Conservation (phyloP, 2,329 filamentous ascomycete genomes). For the Magnaporthiopsis incrustans region DNA sequence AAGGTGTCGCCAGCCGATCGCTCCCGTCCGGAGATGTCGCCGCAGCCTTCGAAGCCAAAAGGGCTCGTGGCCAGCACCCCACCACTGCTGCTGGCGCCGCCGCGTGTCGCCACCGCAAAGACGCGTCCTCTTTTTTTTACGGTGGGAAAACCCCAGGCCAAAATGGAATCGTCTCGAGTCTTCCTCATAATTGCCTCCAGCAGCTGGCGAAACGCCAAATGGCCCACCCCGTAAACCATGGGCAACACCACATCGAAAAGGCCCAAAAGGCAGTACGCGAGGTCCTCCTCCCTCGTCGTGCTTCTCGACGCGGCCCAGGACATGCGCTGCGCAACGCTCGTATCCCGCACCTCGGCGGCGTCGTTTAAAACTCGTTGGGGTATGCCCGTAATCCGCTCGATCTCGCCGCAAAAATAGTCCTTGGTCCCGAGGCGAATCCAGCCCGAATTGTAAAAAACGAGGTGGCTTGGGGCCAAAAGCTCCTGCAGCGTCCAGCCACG, state of each 20-base stretch:
- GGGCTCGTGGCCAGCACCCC: no score
- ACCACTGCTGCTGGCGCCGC: no score
- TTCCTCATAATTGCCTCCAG: slow-evolving; percentile 9
- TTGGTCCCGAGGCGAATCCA: slow-evolving; percentile 17
- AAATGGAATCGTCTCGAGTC: slow-evolving; percentile 8
- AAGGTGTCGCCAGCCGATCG: no score
- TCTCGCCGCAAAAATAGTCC: slow-evolving; percentile 8
- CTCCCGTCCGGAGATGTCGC: no score
- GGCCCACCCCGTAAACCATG: slow-evolving; percentile 14
- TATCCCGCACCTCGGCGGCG: not conserved
- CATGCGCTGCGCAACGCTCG: slow-evolving; percentile 7
- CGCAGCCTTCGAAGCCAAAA: no score
- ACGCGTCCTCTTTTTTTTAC: no score
- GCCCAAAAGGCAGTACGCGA: slow-evolving; percentile 15
- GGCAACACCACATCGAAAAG: slow-evolving; percentile 14
- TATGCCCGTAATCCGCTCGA: slow-evolving; percentile 14
- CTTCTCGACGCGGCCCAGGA: slow-evolving; percentile 9
- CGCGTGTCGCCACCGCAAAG: no score
- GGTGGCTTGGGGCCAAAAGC: slow-evolving; percentile 16
- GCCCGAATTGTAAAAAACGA: slow-evolving; percentile 20
- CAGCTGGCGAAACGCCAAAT: slow-evolving; percentile 9
- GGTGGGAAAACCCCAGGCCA: slow-evolving; percentile 7
- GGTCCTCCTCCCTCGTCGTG: slow-evolving; percentile 13
- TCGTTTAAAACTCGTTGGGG: slow-evolving; percentile 7
- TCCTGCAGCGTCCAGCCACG: slow-evolving; percentile 16